Percentiles rank a stretch among this genome's conserved stretches.
phyloP scores from a whole-genome alignment of 306 rosid species.

The Sphenostylis stenocarpa region DNA sequence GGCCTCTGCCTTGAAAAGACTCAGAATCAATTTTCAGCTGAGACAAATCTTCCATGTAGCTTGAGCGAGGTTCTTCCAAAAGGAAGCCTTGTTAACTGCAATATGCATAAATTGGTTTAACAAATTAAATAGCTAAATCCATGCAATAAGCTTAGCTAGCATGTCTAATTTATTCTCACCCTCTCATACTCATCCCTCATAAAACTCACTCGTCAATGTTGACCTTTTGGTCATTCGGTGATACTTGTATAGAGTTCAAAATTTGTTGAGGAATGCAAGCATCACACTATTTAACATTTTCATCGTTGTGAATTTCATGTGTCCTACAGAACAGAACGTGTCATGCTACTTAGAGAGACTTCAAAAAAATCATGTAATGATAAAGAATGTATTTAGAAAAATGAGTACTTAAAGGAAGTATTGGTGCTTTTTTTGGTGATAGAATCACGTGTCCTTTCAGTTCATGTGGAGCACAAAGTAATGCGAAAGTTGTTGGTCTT shows the following conservation, averaged over 20 bases:
- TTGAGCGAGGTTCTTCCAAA: not conserved
- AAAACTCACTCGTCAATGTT: too few relatives aligned
- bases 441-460: not conserved
- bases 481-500: too few relatives aligned
- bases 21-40: not conserved
- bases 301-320: not conserved
- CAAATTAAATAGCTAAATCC: not conserved
- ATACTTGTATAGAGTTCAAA: not conserved
- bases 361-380: not conserved
- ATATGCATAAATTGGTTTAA: slow-evolving; percentile 6
- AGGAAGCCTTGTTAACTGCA: not conserved
- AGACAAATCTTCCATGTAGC: not conserved
- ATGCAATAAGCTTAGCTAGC: too few relatives aligned
- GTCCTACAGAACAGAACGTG: not conserved
- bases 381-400: too few relatives aligned
- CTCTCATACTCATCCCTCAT: too few relatives aligned
- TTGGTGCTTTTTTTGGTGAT: not conserved
- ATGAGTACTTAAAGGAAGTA: not conserved
- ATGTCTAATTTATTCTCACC: too few relatives aligned
- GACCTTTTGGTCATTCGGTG: too few relatives aligned
- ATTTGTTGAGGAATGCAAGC: not conserved
- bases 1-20: slow-evolving; percentile 36
- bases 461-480: not conserved
- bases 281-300: not conserved
- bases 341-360: not conserved